These are phyloP conservation scores for Dipodascopsis tothii DNA, from an alignment of 805 yeast species.

Conservation along the genomic window DNA sequence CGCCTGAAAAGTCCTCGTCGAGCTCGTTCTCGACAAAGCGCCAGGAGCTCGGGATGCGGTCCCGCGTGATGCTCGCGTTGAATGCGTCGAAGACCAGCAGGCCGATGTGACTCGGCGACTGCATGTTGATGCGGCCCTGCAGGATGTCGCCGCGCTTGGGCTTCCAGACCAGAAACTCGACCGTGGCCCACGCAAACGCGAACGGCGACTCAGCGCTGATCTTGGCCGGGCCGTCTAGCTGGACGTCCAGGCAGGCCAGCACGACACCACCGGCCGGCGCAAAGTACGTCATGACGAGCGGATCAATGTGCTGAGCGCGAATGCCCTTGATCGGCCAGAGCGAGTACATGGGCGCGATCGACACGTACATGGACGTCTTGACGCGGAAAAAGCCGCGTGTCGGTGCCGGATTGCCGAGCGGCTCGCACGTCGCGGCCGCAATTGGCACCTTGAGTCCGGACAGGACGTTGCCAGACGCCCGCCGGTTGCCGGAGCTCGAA, in stretches of 20 bases:
- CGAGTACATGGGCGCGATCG: constrained; percentile 77
- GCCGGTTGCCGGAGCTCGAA: constrained; percentile 1
- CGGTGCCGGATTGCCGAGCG: constrained; percentile 11
- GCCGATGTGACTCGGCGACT: constrained; percentile 92
- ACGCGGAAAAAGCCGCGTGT: constrained; percentile 63
- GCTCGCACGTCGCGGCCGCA: too few relatives aligned
- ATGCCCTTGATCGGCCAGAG: constrained; percentile 69
- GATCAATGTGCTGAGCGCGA: constrained; percentile 80
- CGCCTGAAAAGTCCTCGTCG: constrained; percentile 39
- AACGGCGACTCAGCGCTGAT: constrained; percentile 78
- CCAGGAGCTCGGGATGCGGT: constrained; percentile 82
- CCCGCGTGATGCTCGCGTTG: constrained; percentile 84
- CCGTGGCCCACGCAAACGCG: constrained; percentile 77
- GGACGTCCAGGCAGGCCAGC: constrained; percentile 64
- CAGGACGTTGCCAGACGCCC: too few relatives aligned
- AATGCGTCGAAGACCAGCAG: constrained; percentile 85
- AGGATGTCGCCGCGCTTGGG: constrained; percentile 81
- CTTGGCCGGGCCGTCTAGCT: constrained; percentile 49
- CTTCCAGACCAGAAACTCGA: constrained; percentile 78
- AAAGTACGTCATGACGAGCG: constrained; percentile 76
- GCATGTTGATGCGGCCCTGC: constrained; percentile 85
- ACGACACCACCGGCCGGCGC: constrained; percentile 72
- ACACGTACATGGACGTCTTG: constrained; percentile 60
- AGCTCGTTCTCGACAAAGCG: constrained; percentile 70
- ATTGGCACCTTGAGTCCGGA: too few relatives aligned